Conservation (phyloP, 257 asterid species). For the Avicennia marina region DNA sequence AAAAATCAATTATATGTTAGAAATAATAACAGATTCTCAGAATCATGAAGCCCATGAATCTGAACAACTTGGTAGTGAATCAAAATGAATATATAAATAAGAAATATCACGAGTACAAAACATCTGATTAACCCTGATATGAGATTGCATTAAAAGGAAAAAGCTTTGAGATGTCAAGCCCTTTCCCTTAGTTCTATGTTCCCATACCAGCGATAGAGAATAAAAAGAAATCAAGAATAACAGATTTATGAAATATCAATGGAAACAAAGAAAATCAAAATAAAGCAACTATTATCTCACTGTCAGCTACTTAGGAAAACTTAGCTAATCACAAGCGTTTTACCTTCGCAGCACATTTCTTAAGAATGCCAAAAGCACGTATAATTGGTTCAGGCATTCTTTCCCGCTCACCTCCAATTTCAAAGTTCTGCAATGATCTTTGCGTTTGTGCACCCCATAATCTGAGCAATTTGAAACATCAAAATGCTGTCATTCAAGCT, state of each 20-base stretch:
- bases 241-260: background rate
- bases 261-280: constrained; percentile 5
- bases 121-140: too few species aligned
- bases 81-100: background rate
- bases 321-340: constrained; percentile 1
- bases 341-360: constrained; percentile 97
- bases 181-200: too few species aligned
- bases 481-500: background rate
- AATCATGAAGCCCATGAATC: background rate
- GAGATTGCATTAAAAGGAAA: background rate
- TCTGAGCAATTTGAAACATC: constrained; percentile 30
- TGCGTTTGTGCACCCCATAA: constrained; percentile 99
- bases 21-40: background rate
- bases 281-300: constrained; percentile 2
- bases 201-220: too few species aligned
- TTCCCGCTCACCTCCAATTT: constrained; percentile 93
- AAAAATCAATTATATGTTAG: background rate
- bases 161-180: too few species aligned
- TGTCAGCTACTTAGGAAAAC: background rate
- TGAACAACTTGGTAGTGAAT: background rate
- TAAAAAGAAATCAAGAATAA: constrained; percentile 1
- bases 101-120: too few species aligned
- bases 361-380: constrained; percentile 89
- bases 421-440: constrained; percentile 91
- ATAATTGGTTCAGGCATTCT: constrained; percentile 96